Evolutionary conservation across 2,329 filamentous ascomycete genomes (phyloP), one percentile per base, ranked within the genome.

Genomic region (Blastomyces emzantsi): DNA sequence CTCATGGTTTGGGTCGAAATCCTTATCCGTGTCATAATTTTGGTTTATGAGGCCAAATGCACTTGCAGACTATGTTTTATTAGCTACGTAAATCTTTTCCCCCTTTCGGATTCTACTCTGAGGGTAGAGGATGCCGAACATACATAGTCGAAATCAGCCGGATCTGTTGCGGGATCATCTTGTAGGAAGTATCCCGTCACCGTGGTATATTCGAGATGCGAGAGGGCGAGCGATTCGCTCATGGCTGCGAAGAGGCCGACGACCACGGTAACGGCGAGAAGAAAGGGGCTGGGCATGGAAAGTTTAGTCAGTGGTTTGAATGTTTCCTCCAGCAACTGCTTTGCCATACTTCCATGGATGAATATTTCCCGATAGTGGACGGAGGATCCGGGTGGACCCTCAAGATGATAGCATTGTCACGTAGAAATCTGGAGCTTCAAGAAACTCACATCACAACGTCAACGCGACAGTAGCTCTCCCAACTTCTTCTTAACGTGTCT

Each of bases 181-280:
- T 83, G 81, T 45, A 78, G 67, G 69, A 83, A 83, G 67, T 79
- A 79, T 1, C 81, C 81, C 0, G 73, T 66, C 1, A 83, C 76
- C 3, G 77, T 76, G 33, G 71, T 72, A 64, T 79, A 78, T 7
- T 68, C 68, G 64, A 74, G 70, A 58, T 74, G 66, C 17, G 66
- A 69, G n/a, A 49, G 25, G 9, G 28, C 13, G 4, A 60, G 41
- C 0, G 61, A 61, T 43, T 66, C 64, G 3, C 39, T 56, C 64
- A 67, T 67, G n/a, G 59, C 59, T 13, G 62, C n/a, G 13, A 66
- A 28, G 5, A 63, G 43, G 39, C 33, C 49, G 22, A 55, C 28
- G 17, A 63, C 22, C 19, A 66, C 28, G n/a, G 63, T 63, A 41
- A 25, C 17, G 19, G 58, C 59, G 41, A 65, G 64, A 15, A 66